Evolutionary conservation across 306 rosid genomes (phyloP).

Genomic region (Lupinus albus): DNA sequence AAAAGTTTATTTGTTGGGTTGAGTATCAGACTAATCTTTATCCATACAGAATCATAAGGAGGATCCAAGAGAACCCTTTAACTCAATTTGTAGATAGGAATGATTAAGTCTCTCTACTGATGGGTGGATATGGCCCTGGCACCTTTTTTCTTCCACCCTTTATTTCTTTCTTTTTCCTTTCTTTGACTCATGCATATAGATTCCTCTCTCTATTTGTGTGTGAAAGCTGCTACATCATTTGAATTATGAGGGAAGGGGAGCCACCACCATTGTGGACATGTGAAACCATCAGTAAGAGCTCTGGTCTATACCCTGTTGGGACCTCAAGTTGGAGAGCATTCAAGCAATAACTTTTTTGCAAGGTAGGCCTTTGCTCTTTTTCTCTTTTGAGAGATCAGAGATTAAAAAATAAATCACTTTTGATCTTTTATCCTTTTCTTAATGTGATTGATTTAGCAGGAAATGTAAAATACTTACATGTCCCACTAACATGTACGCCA

Average conservation of each 20-base stretch:
- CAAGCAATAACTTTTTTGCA: slow-evolving; percentile 54
- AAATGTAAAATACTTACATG: slow-evolving; percentile 25
- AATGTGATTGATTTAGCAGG: slow-evolving; percentile 23
- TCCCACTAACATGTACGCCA: slow-evolving; percentile 22
- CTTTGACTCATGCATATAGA: slow-evolving; percentile 23
- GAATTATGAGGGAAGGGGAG: slow-evolving; percentile 69
- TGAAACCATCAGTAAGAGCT: slow-evolving; percentile 56
- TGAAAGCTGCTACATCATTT: slow-evolving; percentile 41
- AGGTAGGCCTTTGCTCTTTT: slow-evolving; percentile 57
- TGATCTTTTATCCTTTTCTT: slow-evolving; percentile 18
- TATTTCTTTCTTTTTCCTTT: not conserved
- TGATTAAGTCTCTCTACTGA: slow-evolving; percentile 35
- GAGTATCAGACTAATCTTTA: slow-evolving; percentile 37
- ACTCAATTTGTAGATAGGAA: slow-evolving; percentile 36
- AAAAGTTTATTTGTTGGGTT: slow-evolving; percentile 34
- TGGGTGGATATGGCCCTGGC: slow-evolving; percentile 30
- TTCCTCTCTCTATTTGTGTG: slow-evolving; percentile 23
- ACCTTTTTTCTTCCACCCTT: slow-evolving; percentile 13
- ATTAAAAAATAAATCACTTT: slow-evolving; percentile 40
- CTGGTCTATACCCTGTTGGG: slow-evolving; percentile 53
- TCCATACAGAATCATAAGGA: slow-evolving; percentile 28
- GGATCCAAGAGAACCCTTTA: slow-evolving; percentile 62
- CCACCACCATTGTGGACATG: slow-evolving; percentile 55
- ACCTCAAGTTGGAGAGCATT: slow-evolving; percentile 59
- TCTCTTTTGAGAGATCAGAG: slow-evolving; percentile 44